Percentiles rank a stretch among this genome's conserved stretches.
Conservation (phyloP, 1,284 basidiomycete species). For the Ustilago xerochloae region DNA sequence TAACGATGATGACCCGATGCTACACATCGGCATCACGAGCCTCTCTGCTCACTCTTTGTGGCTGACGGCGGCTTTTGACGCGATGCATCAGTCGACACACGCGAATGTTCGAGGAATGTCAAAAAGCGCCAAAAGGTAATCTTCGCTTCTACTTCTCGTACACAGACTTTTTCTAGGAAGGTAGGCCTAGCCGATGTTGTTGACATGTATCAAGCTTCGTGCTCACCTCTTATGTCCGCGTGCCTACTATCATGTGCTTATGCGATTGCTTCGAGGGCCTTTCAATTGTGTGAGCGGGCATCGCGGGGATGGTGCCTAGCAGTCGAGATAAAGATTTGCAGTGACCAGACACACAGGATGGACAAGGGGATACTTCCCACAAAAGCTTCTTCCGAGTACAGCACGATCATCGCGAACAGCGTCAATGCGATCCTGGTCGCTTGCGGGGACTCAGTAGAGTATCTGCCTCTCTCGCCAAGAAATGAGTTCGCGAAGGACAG, state of each 20-base stretch:
- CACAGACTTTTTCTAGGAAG: no score
- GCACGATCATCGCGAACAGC: background rate
- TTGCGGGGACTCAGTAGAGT: conserved; percentile 1
- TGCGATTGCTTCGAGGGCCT: background rate
- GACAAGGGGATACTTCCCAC: background rate
- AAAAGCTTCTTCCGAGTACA: background rate
- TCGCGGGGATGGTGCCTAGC: background rate
- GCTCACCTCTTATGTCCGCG: background rate
- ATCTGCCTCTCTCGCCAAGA: conserved; percentile 9
- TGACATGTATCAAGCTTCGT: conserved; percentile 28
- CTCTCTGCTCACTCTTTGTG: no score
- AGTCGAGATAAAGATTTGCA: background rate
- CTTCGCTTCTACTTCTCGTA: background rate
- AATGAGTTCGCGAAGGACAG: no score
- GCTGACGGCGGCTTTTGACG: no score
- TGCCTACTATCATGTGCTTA: background rate
- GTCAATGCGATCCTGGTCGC: background rate
- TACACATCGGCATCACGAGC: no score
- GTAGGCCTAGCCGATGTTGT: background rate
- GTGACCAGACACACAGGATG: background rate
- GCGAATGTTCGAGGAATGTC: conserved; percentile 46
- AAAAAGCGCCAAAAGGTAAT: conserved; percentile 6
- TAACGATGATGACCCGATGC: no score
- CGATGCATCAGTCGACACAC: background rate
- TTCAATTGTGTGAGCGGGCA: background rate